These are phyloP conservation scores for Metschnikowia corniflorae DNA, from an alignment of 805 yeast genomes.

Conservation along the genomic window DNA sequence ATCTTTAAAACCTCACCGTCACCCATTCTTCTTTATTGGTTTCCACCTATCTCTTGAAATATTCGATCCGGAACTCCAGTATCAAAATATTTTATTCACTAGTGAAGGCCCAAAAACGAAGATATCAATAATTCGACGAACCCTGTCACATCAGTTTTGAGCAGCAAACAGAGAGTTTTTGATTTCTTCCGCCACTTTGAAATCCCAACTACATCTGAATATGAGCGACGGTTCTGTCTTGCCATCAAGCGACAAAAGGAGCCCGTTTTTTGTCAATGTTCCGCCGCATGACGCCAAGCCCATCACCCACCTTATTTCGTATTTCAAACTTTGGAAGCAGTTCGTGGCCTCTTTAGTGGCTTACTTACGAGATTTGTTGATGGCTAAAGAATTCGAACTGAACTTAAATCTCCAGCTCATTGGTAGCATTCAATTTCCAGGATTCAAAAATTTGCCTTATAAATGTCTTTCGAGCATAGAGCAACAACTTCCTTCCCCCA, in stretches of 20 bases:
- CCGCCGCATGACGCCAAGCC: slow-evolving; percentile 39
- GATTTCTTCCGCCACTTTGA: too few relatives aligned
- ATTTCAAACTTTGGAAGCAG: slow-evolving; percentile 40
- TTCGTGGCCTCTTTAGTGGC: slow-evolving; percentile 35
- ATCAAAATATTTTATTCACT: too few relatives aligned
- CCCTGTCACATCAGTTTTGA: too few relatives aligned
- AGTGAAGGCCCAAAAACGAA: too few relatives aligned
- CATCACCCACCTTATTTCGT: slow-evolving; percentile 34
- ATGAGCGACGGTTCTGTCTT: slow-evolving; percentile 15
- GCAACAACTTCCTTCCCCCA: slow-evolving; percentile 13
- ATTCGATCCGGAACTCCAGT: too few relatives aligned
- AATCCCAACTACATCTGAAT: background rate
- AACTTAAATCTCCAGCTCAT: slow-evolving; percentile 37
- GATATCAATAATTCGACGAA: too few relatives aligned
- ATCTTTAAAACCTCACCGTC: too few relatives aligned
- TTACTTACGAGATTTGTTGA: slow-evolving; percentile 41
- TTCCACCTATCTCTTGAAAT: too few relatives aligned
- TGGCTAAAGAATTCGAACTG: slow-evolving; percentile 43
- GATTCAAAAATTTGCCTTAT: slow-evolving; percentile 41
- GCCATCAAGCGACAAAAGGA: slow-evolving; percentile 31
- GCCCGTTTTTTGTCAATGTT: slow-evolving; percentile 39
- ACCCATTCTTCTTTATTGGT: too few relatives aligned
- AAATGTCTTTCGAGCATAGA: slow-evolving; percentile 15
- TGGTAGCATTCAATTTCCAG: slow-evolving; percentile 38
- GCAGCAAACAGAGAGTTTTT: too few relatives aligned